Evolutionary conservation across 805 yeast species (phyloP), one percentile per base, ranked within the genome.

Genomic region (Candida maltosa): DNA sequence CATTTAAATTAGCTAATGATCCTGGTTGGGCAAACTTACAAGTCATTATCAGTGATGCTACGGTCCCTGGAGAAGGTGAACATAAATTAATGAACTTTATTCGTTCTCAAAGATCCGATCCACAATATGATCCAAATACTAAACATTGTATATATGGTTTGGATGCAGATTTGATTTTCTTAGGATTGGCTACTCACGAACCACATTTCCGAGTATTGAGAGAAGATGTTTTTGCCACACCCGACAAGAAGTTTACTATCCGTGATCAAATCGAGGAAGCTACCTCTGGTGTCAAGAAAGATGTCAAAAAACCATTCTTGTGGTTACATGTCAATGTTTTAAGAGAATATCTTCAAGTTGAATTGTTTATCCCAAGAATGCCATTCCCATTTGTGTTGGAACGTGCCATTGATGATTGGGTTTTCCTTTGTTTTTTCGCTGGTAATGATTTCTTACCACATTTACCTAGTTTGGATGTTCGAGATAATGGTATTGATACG

Each of bases 51-150:
- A 83, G 95, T 51, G 99, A 91, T 56, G 95, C 96, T 20, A 81
- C 95, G 0, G 97, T 91, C 10, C 98, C 99, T 1, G 99, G 99
- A 43, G 99, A 93, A 71, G 99, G 99, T 56, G 99, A 93, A 60
- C 99, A 93, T 66, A 93, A 93, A 59, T 82, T 93, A 49, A 93
- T 93, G 98, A 88, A 84, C 51, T 93, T 89, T 56, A 84, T 93
- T 38, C 77, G 99, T 52, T 76, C 86, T 27, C 97, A 89, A 56
- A 73, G 97, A 47, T 75, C 83, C 26, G 93, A 85, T 48, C 86
- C 94, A 0, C 79, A 80, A 52, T 86, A 91, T 59, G 76, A 87
- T 52, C 96, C 97, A 35, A 91, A 93, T 56, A 89, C 96, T 1
- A 73, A 80, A n/a, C 99, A 93, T 60, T 87, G 95, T 58, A 89